These are phyloP conservation scores for Lepidium aucheri DNA, from an alignment of 345 rosid genomes.

Conservation along the genomic window DNA sequence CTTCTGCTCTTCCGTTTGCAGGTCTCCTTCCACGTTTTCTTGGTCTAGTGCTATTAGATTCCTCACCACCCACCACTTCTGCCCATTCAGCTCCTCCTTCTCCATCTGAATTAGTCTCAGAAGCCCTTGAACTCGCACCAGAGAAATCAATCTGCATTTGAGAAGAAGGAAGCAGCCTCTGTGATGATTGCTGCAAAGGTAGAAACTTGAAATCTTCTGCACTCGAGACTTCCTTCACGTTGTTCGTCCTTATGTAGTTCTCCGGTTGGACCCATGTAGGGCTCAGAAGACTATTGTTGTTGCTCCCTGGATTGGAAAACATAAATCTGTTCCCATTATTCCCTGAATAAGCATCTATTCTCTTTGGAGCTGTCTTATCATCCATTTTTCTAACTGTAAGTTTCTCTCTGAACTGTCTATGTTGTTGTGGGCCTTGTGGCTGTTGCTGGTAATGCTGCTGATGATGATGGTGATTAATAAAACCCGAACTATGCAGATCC, in stretches of 20 bases:
- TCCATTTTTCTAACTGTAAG: conserved; percentile 85
- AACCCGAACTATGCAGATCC: conserved; percentile 12
- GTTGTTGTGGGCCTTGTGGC: conserved; percentile 17
- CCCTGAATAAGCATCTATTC: conserved; percentile 42
- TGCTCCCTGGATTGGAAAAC: conserved; percentile 25
- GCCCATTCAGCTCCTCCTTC: conserved; percentile 68
- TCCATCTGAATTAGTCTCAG: conserved; percentile 81
- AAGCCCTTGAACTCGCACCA: conserved; percentile 61
- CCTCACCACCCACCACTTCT: conserved; percentile 42
- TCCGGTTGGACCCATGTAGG: conserved; percentile 54
- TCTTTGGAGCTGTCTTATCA: conserved; percentile 37
- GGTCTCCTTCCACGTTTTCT: conserved; percentile 60
- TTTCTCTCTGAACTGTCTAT: conserved; percentile 66
- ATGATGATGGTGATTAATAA: conserved; percentile 19
- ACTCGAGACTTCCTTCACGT: conserved; percentile 29
- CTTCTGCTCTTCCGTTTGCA: conserved; percentile 27
- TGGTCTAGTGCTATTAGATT: conserved; percentile 44
- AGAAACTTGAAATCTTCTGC: conserved; percentile 41
- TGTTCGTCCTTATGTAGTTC: conserved; percentile 43
- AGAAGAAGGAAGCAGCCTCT: conserved; percentile 32
- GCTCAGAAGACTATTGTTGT: conserved; percentile 41
- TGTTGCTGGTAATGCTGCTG: conserved; percentile 10
- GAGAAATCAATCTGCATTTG: conserved; percentile 95
- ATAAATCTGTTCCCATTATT: conserved; percentile 44
- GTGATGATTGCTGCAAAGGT: conserved; percentile 35